These are phyloP conservation scores for Pythium brassicae DNA, from an alignment of 352 stramenopile species.

Conservation along the genomic window DNA sequence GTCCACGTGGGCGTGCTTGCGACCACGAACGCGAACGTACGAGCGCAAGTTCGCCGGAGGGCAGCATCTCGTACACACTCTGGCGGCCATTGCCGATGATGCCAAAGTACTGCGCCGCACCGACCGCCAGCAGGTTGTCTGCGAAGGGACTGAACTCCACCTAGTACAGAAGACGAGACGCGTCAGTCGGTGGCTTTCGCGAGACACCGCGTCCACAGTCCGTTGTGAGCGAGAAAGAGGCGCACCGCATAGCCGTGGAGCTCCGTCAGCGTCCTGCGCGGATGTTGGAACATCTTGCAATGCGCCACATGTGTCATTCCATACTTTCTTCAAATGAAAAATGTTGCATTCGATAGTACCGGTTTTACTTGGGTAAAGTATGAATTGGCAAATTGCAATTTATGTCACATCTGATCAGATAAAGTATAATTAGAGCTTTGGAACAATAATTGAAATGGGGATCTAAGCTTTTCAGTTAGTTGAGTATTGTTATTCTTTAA, in stretches of 20 bases:
- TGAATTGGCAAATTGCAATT: too few relatives aligned
- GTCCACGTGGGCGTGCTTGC: too few relatives aligned
- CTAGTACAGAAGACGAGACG: constrained; percentile 17
- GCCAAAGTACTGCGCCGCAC: constrained; percentile 90
- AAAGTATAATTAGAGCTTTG: too few relatives aligned
- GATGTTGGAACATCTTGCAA: constrained; percentile 60
- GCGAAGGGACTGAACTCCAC: constrained; percentile 91
- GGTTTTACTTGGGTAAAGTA: too few relatives aligned
- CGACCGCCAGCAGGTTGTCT: constrained; percentile 82
- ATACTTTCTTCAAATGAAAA: too few relatives aligned
- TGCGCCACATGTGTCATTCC: too few relatives aligned
- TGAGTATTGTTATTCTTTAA: too few relatives aligned
- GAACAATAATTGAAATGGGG: too few relatives aligned
- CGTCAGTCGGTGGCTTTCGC: neutral
- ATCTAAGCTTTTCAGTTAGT: too few relatives aligned
- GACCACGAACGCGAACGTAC: constrained; percentile 21
- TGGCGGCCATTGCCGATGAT: constrained; percentile 90
- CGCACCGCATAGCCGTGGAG: constrained; percentile 66
- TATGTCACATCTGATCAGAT: too few relatives aligned
- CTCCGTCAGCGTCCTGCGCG: constrained; percentile 51
- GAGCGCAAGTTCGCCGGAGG: constrained; percentile 50
- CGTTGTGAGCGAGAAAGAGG: neutral
- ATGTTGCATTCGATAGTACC: too few relatives aligned
- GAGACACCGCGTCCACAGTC: neutral
- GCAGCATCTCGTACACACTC: constrained; percentile 76